Conservation (phyloP, 202 grass and related monocot species). For the Carex arenaria region DNA sequence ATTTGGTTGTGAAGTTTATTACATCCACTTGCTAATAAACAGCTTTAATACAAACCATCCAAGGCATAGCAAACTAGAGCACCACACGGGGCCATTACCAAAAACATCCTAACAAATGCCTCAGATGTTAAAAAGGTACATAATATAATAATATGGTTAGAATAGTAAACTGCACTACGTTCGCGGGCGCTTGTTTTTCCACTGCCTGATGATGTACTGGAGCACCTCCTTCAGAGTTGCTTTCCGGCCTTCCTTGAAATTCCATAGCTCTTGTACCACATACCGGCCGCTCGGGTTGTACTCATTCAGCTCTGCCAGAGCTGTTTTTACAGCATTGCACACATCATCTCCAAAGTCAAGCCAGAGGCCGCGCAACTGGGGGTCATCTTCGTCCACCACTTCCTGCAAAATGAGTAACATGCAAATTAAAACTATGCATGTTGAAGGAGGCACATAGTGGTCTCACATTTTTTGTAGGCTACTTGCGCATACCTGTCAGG, state of each 20-base stretch:
- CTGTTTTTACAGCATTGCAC: slow-evolving; percentile 78
- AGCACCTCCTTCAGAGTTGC: slow-evolving; percentile 81
- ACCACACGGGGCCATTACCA: background rate
- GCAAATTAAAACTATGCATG: background rate
- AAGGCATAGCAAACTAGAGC: background rate
- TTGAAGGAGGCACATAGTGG: background rate
- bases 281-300: slow-evolving; percentile 80
- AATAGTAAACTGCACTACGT: background rate
- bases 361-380: slow-evolving; percentile 49
- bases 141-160: background rate
- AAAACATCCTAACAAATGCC: background rate
- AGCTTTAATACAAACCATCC: background rate
- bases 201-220: slow-evolving; percentile 53
- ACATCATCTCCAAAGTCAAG: slow-evolving; percentile 67
- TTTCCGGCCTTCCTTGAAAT: slow-evolving; percentile 61
- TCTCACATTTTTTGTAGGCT: background rate
- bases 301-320: slow-evolving; percentile 61
- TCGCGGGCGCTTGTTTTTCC: slow-evolving; percentile 24
- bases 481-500: background rate
- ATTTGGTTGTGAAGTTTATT: background rate
- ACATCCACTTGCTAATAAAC: background rate
- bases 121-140: background rate
- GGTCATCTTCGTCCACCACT: slow-evolving; percentile 61
- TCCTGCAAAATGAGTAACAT: slow-evolving; percentile 35
- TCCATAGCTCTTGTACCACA: slow-evolving; percentile 63